Evolutionary conservation across 2,329 filamentous ascomycete species (phyloP), one percentile per base, ranked within the genome.

Genomic region (Zasmidium cellare): DNA sequence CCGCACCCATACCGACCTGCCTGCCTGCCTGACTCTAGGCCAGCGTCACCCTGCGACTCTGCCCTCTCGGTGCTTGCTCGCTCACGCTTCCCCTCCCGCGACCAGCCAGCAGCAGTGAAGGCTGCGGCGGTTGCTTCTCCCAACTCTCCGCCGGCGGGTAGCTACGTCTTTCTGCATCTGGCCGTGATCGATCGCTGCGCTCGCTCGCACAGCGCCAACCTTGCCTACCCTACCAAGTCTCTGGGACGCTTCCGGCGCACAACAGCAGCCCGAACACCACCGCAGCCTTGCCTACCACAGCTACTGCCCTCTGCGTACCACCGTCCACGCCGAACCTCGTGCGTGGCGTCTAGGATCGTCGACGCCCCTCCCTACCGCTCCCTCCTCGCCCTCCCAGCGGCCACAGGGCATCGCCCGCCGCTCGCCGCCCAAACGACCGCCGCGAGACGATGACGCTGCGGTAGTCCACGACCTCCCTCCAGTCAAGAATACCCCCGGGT

Each of bases 361-460:
- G n/a, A 49, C 24, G 47, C 22, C 16, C 12, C 22, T 18, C 47
- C 14, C 20, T 7, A 18, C 47, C 47, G 11, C 20, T 11, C 20
- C 23, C 45, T 2, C 9, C 23, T 22, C 47, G 5, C 23, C 20
- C 47, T 45, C 7, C 35, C 12, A 52, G 50, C 50, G 50, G 50
- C 25, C 31, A 41, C 12, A 23, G 22, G 22, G 14, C 50, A 23
- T 45, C 50, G 31, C 20, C 46, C 46, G 46, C 50, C 24, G 49
- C 49, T 51, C 49, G 25, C 50, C 18, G 14, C 19, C 50, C 5
- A 20, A 14, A 22, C 46, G 20, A 7, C 53, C 53, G 25, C 18
- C 46, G 19, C 28, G 24, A 16, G 55, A 57, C 48, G 28, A 57
- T 57, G 55, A 38, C 44, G 55, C 55, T 53, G 55, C 55, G 48